Percentiles rank a stretch among this genome's conserved stretches.
Evolutionary conservation across 2,329 filamentous ascomycete species (phyloP).

Genomic region (Beauveria australis): DNA sequence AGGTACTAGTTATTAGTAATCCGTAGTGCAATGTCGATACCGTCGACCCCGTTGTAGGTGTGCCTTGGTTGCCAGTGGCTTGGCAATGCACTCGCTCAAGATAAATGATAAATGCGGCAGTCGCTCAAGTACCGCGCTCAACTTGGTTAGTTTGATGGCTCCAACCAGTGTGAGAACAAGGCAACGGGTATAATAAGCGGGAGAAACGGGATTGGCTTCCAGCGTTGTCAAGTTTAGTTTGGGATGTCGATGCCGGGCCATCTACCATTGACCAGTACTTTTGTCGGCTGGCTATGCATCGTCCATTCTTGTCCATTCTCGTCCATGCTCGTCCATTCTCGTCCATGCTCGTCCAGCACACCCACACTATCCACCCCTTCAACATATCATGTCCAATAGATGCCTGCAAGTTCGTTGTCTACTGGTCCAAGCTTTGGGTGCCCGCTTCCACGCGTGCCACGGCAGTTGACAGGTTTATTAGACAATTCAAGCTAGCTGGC

Average conservation of each 20-base stretch:
- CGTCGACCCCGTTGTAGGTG: background rate
- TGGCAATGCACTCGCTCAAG: background rate
- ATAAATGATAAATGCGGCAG: background rate
- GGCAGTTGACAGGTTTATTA: background rate
- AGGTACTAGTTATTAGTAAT: background rate
- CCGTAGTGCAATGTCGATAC: background rate
- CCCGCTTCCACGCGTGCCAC: background rate
- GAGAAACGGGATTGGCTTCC: too few species aligned
- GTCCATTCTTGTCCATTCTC: too few species aligned
- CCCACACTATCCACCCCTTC: background rate
- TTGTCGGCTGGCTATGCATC: background rate
- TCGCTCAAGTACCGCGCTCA: background rate
- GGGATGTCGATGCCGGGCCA: background rate
- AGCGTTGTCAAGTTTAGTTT: background rate
- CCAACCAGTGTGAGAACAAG: background rate
- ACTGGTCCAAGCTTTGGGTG: background rate
- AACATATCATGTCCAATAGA: background rate
- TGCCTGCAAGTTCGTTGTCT: background rate
- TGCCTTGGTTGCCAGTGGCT: background rate
- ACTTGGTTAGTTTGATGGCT: background rate
- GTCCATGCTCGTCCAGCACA: background rate
- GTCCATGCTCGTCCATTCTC: background rate
- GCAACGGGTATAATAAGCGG: background rate
- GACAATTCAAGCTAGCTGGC: background rate
- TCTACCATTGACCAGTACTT: background rate